Conservation (phyloP, 129 eudicot genomes). For the Oenanthe sinensis region DNA sequence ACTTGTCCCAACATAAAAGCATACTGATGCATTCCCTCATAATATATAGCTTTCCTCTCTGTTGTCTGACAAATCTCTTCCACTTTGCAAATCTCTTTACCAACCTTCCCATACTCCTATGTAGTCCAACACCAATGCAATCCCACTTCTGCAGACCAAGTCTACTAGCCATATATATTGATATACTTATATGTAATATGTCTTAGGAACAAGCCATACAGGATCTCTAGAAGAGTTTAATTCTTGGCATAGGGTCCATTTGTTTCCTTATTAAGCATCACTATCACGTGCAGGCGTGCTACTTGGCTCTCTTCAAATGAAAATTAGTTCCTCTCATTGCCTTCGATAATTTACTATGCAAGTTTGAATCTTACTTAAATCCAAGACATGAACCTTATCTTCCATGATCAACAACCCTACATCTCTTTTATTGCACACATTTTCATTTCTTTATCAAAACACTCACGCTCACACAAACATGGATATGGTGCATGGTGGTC, state of each 20-base stretch:
- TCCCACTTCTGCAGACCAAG: not conserved
- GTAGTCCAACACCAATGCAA: not conserved
- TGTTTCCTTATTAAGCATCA: slow-evolving; percentile 23
- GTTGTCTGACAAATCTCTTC: slow-evolving; percentile 36
- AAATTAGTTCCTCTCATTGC: not conserved
- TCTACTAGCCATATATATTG: not conserved
- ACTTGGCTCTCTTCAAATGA: slow-evolving; percentile 4
- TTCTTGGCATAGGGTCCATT: slow-evolving; percentile 15
- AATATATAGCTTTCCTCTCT: slow-evolving; percentile 32
- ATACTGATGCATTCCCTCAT: slow-evolving; percentile 44
- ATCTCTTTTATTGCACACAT: slow-evolving; percentile 10
- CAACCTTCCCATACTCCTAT: slow-evolving; percentile 16
- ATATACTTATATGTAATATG: not conserved
- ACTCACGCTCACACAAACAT: slow-evolving; percentile 1
- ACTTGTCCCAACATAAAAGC: slow-evolving; percentile 34
- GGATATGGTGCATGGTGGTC: slow-evolving; percentile 6
- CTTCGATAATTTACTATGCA: not conserved
- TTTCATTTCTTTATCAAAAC: not conserved
- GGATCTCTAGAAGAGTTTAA: not conserved
- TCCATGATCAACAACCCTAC: slow-evolving; percentile 7
- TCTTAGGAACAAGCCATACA: not conserved
- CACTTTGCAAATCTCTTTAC: slow-evolving; percentile 25
- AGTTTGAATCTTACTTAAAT: not conserved
- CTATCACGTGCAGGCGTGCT: slow-evolving; percentile 20
- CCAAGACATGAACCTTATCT: slow-evolving; percentile 10